Percentiles rank a stretch among this genome's conserved stretches.
phyloP scores from a whole-genome alignment of 257 asterid genomes.

The Apocynum venetum region DNA sequence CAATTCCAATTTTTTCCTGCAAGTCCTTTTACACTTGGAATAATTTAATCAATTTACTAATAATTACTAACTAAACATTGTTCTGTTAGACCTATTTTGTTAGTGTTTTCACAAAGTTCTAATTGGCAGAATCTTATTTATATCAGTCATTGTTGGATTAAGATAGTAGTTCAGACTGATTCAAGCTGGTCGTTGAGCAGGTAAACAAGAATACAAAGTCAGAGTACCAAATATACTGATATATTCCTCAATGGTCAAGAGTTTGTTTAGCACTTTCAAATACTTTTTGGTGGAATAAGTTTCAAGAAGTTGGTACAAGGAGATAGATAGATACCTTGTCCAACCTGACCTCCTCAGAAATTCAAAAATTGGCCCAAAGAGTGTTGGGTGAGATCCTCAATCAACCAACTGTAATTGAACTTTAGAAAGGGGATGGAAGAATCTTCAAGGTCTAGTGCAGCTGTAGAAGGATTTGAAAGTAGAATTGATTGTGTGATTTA shows the following conservation, averaged over 20 bases:
- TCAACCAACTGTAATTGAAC: neutral
- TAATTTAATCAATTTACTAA: neutral
- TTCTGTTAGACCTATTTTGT: neutral
- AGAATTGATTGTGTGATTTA: too few species aligned
- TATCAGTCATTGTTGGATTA: constrained; percentile 2
- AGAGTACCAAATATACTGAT: neutral
- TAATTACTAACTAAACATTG: neutral
- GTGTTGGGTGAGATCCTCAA: neutral
- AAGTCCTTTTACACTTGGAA: neutral
- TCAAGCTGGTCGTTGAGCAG: neutral
- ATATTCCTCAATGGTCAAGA: neutral
- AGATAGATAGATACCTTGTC: neutral
- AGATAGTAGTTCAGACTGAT: neutral
- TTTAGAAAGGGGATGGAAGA: neutral
- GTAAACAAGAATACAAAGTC: neutral
- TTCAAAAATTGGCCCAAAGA: neutral
- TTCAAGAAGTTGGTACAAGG: neutral
- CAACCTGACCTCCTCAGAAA: neutral
- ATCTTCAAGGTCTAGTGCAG: neutral
- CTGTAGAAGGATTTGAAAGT: too few species aligned
- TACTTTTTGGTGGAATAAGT: neutral
- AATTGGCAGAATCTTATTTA: neutral
- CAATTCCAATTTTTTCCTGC: neutral
- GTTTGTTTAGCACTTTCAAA: neutral
- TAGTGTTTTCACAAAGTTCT: neutral